Evolutionary conservation across 2,329 filamentous ascomycete genomes (phyloP).

Genomic region (Scedosporium aurantiacum): DNA sequence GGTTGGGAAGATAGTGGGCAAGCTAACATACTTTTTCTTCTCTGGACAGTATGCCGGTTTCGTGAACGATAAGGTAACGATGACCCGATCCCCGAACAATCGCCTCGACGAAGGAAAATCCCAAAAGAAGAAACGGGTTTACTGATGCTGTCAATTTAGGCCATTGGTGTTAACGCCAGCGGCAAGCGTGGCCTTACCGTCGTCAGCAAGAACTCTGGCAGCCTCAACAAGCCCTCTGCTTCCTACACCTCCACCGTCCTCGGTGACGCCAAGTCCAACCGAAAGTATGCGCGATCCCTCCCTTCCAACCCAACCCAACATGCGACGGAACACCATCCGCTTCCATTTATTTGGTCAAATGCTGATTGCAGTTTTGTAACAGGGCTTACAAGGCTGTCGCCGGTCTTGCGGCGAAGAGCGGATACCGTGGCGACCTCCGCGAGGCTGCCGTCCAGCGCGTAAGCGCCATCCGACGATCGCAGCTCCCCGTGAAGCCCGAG

Average conservation of each 20-base stretch:
- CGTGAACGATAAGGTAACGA: conserved; percentile 77
- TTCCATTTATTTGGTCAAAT: background rate
- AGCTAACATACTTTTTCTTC: conserved; percentile 19
- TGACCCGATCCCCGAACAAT: background rate
- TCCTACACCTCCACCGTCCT: conserved; percentile 55
- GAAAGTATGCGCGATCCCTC: conserved; percentile 42
- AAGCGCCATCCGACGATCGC: conserved; percentile 70
- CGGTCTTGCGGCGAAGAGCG: conserved; percentile 67
- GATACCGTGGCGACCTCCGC: conserved; percentile 75
- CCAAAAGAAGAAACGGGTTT: background rate
- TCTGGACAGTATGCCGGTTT: conserved; percentile 68
- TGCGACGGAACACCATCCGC: background rate
- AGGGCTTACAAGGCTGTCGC: conserved; percentile 87
- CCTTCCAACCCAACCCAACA: background rate
- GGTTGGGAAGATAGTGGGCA: conserved; percentile 16
- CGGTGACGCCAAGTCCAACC: conserved; percentile 60
- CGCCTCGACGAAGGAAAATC: background rate
- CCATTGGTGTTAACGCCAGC: conserved; percentile 64
- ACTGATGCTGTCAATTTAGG: conserved; percentile 35
- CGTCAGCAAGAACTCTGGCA: conserved; percentile 71
- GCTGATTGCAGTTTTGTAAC: conserved; percentile 5
- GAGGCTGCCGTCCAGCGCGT: conserved; percentile 73
- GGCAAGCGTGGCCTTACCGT: conserved; percentile 74
- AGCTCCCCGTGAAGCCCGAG: conserved; percentile 66
- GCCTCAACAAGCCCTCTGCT: conserved; percentile 62